Evolutionary conservation across 495 filamentous ascomycete genomes (phyloP), one percentile per base, ranked within the genome.

Genomic region (Neurospora tetrasperma): DNA sequence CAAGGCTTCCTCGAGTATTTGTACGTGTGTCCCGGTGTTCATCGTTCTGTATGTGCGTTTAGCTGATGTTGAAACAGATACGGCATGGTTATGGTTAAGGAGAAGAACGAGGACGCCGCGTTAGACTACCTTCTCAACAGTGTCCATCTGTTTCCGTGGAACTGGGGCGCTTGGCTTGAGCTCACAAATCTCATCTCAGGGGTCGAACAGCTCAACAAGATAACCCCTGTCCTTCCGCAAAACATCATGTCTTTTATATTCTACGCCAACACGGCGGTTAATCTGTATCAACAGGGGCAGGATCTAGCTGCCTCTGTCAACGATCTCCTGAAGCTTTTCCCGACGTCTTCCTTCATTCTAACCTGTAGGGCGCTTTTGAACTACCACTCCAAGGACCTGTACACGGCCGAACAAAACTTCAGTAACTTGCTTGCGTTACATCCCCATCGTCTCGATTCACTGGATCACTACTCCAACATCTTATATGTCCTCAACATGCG

Each of bases 1-100:
- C 93, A 98, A 75, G 94, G 94, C 9, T 99, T 94, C 90, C 84
- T 99, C n/a, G 92, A 98, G 76, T 99, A 97, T 79, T 87, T 99
- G 71, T 84, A 80, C 66, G 77, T 10, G 35, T 39, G 40, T 9
- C 70, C 39, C 23, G n/a, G 9, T 68, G 20, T 23, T 35, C 35
- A 38, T 40, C 38, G 42, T 44, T 18, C 42, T 14, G 41, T 66
- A 48, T 27, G 12, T 8, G 41, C 7, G 38, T 39, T 12, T 35
- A 76, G 16, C 75, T 73, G 46, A 1, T 14, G 41, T 16, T 54
- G 35, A n/a, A 41, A 31, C 10, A 81, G 80, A 27, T 97, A 97
- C 76, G 96, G 93, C 1, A 90, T 98, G 77, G 89, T 97, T 43
- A 85, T 98, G n/a, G 85, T 90, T 5, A 97, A 94, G 80, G 90